Conservation (phyloP, 2,329 filamentous ascomycete species). For the Aspergillus fructus region DNA sequence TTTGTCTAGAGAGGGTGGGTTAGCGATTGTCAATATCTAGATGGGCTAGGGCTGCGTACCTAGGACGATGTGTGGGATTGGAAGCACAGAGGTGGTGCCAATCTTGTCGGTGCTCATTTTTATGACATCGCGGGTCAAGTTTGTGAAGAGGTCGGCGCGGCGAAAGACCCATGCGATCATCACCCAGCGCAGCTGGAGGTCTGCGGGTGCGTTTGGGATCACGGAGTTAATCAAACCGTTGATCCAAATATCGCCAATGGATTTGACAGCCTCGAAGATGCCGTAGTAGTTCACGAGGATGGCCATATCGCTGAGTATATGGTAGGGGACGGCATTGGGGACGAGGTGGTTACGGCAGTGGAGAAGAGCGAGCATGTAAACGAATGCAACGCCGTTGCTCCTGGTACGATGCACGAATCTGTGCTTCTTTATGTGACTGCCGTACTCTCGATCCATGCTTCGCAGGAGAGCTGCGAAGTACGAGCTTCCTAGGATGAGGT, state of each 20-base stretch:
- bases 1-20: not conserved
- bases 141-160: not conserved
- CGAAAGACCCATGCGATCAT: not conserved
- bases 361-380: not conserved
- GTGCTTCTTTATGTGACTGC: not conserved
- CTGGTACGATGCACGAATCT: not conserved
- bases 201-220: not conserved
- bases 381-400: not conserved
- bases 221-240: not conserved
- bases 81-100: not conserved
- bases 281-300: not conserved
- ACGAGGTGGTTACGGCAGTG: not conserved
- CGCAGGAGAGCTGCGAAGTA: not conserved
- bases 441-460: not conserved
- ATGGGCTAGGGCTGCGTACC: not conserved
- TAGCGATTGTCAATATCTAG: not conserved
- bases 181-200: not conserved
- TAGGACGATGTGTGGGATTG: not conserved
- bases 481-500: not conserved
- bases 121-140: not conserved
- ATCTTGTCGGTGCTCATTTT: not conserved
- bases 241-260: not conserved
- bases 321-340: not conserved
- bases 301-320: not conserved
- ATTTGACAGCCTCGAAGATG: not conserved